Evolutionary conservation across 2,329 filamentous ascomycete species (phyloP).

Genomic region (Fusarium goolgardi): DNA sequence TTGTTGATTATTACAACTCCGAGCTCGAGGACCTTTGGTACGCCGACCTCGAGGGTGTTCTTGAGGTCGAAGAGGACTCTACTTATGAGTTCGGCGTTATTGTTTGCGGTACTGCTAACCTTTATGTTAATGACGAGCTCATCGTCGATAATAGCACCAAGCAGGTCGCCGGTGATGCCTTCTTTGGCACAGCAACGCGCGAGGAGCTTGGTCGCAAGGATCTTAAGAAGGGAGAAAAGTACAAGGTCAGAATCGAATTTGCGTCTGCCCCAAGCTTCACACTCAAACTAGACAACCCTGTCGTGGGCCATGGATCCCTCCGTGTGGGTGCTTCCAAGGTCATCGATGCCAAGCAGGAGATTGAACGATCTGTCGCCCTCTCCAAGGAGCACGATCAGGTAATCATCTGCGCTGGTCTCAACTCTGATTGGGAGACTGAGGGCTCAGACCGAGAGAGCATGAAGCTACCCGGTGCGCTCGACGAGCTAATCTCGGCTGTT

Average conservation of each 20-base stretch:
- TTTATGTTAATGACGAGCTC: constrained; percentile 71
- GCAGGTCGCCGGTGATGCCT: constrained; percentile 70
- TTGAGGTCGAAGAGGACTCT: constrained; percentile 69
- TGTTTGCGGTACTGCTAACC: constrained; percentile 73
- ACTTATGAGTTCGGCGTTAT: constrained; percentile 74
- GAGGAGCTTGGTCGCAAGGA: constrained; percentile 70
- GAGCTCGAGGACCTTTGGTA: constrained; percentile 68
- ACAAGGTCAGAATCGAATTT: constrained; percentile 70
- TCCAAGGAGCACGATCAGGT: constrained; percentile 80
- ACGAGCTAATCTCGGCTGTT: constrained; percentile 75
- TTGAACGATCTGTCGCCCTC: constrained; percentile 73
- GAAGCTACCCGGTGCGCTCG: constrained; percentile 78
- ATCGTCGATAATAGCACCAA: constrained; percentile 75
- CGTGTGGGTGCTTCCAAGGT: constrained; percentile 70
- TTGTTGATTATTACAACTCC: constrained; percentile 64
- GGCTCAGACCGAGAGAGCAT: constrained; percentile 82
- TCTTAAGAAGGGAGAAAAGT: constrained; percentile 69
- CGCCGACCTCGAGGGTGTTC: constrained; percentile 69
- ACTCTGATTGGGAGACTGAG: constrained; percentile 85
- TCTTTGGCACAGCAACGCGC: constrained; percentile 72
- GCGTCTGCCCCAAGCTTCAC: constrained; percentile 69
- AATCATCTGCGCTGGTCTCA: constrained; percentile 80
- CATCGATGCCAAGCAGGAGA: constrained; percentile 68
- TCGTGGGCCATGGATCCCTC: constrained; percentile 70
- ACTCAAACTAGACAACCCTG: constrained; percentile 61